Conservation (phyloP, 345 rosid species). For the Eucalyptus cloeziana region DNA sequence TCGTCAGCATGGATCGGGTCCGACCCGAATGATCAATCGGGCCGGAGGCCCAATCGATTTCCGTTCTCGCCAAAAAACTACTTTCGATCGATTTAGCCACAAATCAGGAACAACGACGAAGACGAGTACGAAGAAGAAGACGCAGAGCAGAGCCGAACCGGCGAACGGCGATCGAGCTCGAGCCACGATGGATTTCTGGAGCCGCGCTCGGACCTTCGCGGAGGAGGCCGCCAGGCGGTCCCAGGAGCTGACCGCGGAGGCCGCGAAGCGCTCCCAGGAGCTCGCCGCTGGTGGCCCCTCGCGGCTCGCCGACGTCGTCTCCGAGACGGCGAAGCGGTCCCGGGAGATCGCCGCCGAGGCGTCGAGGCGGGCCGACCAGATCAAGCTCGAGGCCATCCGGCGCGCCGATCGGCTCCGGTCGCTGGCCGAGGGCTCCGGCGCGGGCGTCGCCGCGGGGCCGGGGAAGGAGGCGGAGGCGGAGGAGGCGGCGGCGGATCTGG, state of each 20-base stretch:
- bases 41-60: neutral
- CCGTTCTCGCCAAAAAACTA: neutral
- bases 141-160: neutral
- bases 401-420: constrained; percentile 44
- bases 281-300: constrained; percentile 29
- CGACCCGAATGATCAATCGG: neutral
- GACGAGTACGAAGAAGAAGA: neutral
- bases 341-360: constrained; percentile 46
- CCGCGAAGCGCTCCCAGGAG: constrained; percentile 30
- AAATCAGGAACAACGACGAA: neutral
- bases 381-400: constrained; percentile 35
- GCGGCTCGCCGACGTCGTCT: constrained; percentile 22
- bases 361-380: constrained; percentile 37
- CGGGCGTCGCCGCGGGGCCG: neutral
- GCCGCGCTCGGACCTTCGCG: constrained; percentile 35
- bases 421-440: constrained; percentile 14
- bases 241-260: constrained; percentile 30
- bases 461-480: constrained; percentile 1
- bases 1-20: neutral
- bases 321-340: constrained; percentile 33
- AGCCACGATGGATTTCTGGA: constrained; percentile 34
- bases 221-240: constrained; percentile 51
- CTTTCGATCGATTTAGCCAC: neutral
- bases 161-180: neutral
- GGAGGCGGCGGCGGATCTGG: constrained; percentile 13